phyloP scores from a whole-genome alignment of 495 filamentous ascomycete species.

The Penicillium silybi region DNA sequence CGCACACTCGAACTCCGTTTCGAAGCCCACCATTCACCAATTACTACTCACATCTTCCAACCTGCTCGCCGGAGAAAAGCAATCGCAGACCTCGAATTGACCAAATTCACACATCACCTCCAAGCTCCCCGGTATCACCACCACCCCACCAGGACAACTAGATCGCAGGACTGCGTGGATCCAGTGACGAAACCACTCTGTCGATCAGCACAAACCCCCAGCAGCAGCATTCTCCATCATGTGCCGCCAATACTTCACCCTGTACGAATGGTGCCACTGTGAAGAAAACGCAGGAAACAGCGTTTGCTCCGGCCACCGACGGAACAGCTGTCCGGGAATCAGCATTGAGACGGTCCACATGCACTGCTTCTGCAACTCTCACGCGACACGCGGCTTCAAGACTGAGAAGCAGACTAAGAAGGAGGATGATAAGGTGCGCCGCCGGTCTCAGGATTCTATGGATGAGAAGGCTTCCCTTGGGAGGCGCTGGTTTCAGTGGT shows the following conservation, averaged over 20 bases:
- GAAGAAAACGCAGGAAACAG: constrained; percentile 37
- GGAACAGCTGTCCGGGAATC: constrained; percentile 32
- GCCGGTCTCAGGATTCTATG: constrained; percentile 22
- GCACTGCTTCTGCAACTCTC: constrained; percentile 44
- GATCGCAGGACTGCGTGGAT: neutral
- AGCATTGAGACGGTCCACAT: constrained; percentile 41
- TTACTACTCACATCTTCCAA: neutral
- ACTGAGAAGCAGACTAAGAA: constrained; percentile 32
- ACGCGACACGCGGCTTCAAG: constrained; percentile 38
- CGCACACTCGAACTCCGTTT: neutral
- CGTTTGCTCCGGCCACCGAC: constrained; percentile 26
- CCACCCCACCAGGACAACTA: neutral
- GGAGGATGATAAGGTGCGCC: constrained; percentile 21
- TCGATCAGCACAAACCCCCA: neutral
- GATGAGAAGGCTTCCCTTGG: constrained; percentile 30
- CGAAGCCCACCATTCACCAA: neutral
- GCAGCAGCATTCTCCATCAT: constrained; percentile 16
- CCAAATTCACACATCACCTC: neutral
- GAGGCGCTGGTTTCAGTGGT: constrained; percentile 33
- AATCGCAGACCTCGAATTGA: too few relatives aligned
- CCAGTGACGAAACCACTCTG: neutral
- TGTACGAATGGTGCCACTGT: constrained; percentile 46
- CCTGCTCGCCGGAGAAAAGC: too few relatives aligned
- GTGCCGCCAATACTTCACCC: constrained; percentile 42
- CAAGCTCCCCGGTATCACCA: neutral